Base-by-base conservation (phyloP, 768 basidiomycete species). In the Termitomyces bulborhizus region DNA sequence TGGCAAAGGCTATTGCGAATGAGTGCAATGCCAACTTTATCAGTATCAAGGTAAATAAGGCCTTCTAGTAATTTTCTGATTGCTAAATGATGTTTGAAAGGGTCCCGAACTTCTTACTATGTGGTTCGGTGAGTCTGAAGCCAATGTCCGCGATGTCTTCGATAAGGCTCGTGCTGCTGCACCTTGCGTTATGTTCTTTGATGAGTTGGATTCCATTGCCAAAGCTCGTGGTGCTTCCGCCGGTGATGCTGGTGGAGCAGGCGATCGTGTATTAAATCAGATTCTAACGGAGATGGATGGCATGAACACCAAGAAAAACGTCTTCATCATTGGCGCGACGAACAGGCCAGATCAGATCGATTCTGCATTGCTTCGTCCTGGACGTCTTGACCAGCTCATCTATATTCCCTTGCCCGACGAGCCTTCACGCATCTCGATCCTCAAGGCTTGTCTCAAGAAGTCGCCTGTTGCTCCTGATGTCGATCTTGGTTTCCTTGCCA, bases 91-190 rank as follows among this genome's bases (percentile, higher is more conserved):
- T 42, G 32, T 46, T 16, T 51, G 56, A 13, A 62, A 88, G 84
- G 96, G 97, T 61, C 96, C 96, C 59, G 97, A 98, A 74, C 80
- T 98, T 42, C 85, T 98, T 42, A 99, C 95, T 6, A 98, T 98
- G 96, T 99, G 97, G 94, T 98, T 99, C 73, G 97, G 97, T 85
- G 97, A 99, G 81, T 98, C 96, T 6, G 97, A 99, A 76, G 97
- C 96, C 61, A 99, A 99, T 66, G 97, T 99, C 58, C 93, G 97
- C 64, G 96, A 98, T 63, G 93, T 98, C 60, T 99, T 99, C 73
- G 97, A 99, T 83, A 98, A 98, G 76, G 97, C 97, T 31, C 92
- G 97, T 63, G 97, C 97, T 16, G 97, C 97, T 7, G 96, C 97
- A 27, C 97, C 97, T 53, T 98, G 97, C 69, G 97, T 99, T 63